phyloP scores from a whole-genome alignment of 352 stramenopile species.

The Paralagenidium karlingii region DNA sequence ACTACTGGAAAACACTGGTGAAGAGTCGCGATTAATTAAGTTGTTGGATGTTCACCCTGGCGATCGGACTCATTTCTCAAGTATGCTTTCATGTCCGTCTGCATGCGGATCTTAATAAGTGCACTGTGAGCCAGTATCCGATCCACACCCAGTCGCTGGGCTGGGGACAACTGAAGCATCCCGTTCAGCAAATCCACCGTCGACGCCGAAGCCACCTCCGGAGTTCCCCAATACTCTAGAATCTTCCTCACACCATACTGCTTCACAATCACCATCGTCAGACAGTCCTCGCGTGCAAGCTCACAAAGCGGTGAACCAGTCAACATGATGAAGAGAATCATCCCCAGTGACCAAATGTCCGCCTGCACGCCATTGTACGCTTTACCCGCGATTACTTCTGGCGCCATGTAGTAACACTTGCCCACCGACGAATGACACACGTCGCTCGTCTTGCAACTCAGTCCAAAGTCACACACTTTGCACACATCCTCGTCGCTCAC shows the following conservation, averaged over 20 bases:
- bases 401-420: constrained; percentile 9
- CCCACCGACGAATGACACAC: constrained; percentile 1
- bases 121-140: constrained; percentile 13
- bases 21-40: too few relatives aligned
- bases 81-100: too few relatives aligned
- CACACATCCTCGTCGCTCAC: background rate
- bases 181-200: constrained; percentile 14
- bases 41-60: too few relatives aligned
- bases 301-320: constrained; percentile 6
- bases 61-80: too few relatives aligned
- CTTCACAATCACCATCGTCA: too few relatives aligned
- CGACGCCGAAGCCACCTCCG: too few relatives aligned
- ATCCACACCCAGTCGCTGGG: constrained; percentile 16
- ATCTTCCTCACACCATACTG: too few relatives aligned
- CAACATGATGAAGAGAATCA: constrained; percentile 6
- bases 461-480: constrained; percentile 1
- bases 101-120: too few relatives aligned
- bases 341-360: constrained; percentile 4
- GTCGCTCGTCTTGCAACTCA: background rate
- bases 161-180: constrained; percentile 35
- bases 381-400: constrained; percentile 2
- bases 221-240: too few relatives aligned
- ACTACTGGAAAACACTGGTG: too few relatives aligned
- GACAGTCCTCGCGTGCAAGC: too few relatives aligned
- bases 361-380: constrained; percentile 2